Conservation (phyloP, 352 stramenopile genomes). For the Pythium diclinum region DNA sequence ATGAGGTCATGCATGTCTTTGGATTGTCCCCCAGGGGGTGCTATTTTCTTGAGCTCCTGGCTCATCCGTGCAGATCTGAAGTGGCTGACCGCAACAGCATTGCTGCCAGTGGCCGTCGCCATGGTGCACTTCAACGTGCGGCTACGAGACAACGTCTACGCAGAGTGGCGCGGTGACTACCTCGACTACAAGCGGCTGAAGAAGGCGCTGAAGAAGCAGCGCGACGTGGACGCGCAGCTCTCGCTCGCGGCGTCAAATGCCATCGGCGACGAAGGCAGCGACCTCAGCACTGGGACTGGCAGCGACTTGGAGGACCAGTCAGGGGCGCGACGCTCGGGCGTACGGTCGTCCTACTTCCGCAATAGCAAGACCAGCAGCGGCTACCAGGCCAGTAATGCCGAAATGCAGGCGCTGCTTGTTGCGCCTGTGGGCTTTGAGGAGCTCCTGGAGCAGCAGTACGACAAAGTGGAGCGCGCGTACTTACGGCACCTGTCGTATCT, state of each 20-base stretch:
- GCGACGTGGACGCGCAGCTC: conserved; percentile 40
- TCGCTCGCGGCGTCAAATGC: not conserved
- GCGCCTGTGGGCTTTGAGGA: conserved; percentile 71
- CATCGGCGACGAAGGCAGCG: conserved; percentile 13
- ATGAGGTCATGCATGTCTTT: not conserved
- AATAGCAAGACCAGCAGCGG: not conserved
- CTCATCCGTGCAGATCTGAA: not conserved
- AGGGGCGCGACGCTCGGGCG: not conserved
- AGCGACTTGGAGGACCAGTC: conserved; percentile 8
- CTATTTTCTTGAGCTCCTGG: not conserved
- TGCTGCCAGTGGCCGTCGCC: not conserved
- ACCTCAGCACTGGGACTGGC: not conserved
- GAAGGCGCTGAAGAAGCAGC: conserved; percentile 66
- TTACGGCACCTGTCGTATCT: conserved; percentile 78
- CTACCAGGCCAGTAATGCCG: conserved; percentile 19
- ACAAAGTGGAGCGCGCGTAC: conserved; percentile 94
- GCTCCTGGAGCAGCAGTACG: conserved; percentile 72
- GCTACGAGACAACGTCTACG: conserved; percentile 80
- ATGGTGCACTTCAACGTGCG: conserved; percentile 82
- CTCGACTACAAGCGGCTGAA: conserved; percentile 90
- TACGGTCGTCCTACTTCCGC: conserved; percentile 1
- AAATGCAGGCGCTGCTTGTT: conserved; percentile 34
- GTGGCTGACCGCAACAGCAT: not conserved
- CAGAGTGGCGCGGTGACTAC: conserved; percentile 88
- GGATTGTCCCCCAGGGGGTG: not conserved